Evolutionary conservation across 768 basidiomycete species (phyloP).

Genomic region (Russula foetens): DNA sequence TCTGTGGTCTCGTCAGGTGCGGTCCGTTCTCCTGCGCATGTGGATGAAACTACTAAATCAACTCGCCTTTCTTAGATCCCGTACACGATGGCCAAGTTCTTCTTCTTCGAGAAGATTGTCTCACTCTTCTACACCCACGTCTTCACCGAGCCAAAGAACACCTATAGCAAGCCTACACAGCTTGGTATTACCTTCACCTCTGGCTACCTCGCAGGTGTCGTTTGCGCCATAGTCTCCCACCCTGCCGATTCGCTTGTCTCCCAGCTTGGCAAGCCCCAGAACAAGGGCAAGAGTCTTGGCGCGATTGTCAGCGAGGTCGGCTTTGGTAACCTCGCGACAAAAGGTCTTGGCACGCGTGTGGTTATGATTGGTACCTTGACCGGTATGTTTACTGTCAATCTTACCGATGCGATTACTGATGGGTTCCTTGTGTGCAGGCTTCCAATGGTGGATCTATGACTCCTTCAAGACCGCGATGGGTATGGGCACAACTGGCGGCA

Average conservation of each 20-base stretch:
- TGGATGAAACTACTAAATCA: neutral
- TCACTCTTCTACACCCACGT: slow-evolving; percentile 83
- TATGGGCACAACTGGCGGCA: slow-evolving; percentile 83
- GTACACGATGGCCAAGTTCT: slow-evolving; percentile 99
- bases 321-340: slow-evolving; percentile 55
- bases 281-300: slow-evolving; percentile 75
- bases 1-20: slow-evolving; percentile 81
- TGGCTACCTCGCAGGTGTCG: slow-evolving; percentile 92
- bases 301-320: slow-evolving; percentile 68
- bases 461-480: slow-evolving; percentile 79
- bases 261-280: slow-evolving; percentile 81
- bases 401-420: neutral
- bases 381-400: slow-evolving; percentile 11
- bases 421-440: slow-evolving; percentile 47
- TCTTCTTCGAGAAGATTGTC: slow-evolving; percentile 88
- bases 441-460: slow-evolving; percentile 96
- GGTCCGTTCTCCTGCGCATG: slow-evolving; percentile 12
- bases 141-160: slow-evolving; percentile 70
- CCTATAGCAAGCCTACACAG: slow-evolving; percentile 74
- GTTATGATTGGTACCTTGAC: slow-evolving; percentile 55
- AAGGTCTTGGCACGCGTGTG: slow-evolving; percentile 83
- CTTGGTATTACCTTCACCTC: slow-evolving; percentile 85
- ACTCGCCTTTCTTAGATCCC: slow-evolving; percentile 55
- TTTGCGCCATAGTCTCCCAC: slow-evolving; percentile 94
- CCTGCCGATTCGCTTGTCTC: slow-evolving; percentile 93